phyloP scores from a whole-genome alignment of 345 rosid genomes.

The Aegle marmelos region DNA sequence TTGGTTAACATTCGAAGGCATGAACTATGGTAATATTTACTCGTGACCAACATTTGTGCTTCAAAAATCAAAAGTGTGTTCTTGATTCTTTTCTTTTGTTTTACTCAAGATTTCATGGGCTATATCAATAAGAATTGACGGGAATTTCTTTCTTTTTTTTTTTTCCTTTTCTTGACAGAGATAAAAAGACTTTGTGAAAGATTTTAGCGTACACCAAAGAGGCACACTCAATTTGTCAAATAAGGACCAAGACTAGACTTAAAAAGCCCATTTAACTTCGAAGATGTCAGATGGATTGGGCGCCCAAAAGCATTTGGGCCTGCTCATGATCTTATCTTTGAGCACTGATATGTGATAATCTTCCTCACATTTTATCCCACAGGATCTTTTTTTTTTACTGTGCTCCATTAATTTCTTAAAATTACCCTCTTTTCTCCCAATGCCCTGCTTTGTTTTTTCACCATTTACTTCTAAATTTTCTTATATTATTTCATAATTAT shows the following conservation, averaged over 20 bases:
- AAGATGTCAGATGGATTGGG: too few species aligned
- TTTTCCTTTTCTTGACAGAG: too few species aligned
- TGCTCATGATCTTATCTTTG: neutral
- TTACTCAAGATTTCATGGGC: neutral
- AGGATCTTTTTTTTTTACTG: too few species aligned
- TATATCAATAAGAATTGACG: neutral
- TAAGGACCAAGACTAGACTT: neutral
- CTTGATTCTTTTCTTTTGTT: neutral
- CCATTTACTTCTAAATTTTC: too few species aligned
- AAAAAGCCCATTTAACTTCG: neutral
- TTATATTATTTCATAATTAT: too few species aligned
- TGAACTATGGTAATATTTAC: neutral
- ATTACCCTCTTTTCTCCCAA: too few species aligned
- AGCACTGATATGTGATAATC: too few species aligned
- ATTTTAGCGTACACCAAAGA: neutral
- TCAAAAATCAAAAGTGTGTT: neutral
- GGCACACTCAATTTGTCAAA: neutral
- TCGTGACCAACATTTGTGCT: neutral
- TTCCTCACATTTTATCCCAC: too few species aligned
- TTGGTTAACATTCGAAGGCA: neutral
- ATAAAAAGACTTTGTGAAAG: neutral
- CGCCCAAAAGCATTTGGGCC: neutral
- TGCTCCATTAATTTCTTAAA: too few species aligned
- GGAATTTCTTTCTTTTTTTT: too few species aligned
- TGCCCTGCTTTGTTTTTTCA: too few species aligned